phyloP scores from a whole-genome alignment of 2,329 filamentous ascomycete genomes.

The Meredithiella fracta region DNA sequence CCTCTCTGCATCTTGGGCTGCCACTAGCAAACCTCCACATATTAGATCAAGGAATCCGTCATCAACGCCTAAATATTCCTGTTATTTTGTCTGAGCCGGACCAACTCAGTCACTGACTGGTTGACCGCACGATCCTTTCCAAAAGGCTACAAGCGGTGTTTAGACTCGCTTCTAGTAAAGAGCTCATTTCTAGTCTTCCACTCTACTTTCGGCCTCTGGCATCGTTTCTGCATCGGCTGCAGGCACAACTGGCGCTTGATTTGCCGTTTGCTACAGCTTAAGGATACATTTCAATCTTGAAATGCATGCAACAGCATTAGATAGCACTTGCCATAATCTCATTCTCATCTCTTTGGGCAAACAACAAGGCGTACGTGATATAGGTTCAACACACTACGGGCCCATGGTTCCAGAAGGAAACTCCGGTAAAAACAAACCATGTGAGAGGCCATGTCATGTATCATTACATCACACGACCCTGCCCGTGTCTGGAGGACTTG shows the following conservation, averaged over 20 bases:
- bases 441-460: too few species aligned
- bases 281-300: background rate
- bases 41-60: background rate
- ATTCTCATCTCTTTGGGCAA: too few species aligned
- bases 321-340: background rate
- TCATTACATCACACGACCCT: too few species aligned
- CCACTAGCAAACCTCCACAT: background rate
- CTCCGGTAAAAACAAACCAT: too few species aligned
- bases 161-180: too few species aligned
- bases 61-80: background rate
- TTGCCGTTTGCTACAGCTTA: background rate
- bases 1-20: constrained; percentile 5
- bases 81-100: background rate
- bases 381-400: too few species aligned
- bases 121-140: too few species aligned
- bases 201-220: background rate
- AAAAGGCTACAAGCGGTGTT: too few species aligned
- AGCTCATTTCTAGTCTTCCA: too few species aligned
- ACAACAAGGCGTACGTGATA: too few species aligned
- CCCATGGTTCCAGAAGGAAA: too few species aligned
- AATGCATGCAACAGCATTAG: background rate
- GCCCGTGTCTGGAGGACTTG: too few species aligned
- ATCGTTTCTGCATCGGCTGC: background rate
- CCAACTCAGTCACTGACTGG: background rate
- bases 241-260: background rate